Evolutionary conservation across 2,329 filamentous ascomycete genomes (phyloP), one percentile per base, ranked within the genome.

Genomic region (Fusarium sp.): DNA sequence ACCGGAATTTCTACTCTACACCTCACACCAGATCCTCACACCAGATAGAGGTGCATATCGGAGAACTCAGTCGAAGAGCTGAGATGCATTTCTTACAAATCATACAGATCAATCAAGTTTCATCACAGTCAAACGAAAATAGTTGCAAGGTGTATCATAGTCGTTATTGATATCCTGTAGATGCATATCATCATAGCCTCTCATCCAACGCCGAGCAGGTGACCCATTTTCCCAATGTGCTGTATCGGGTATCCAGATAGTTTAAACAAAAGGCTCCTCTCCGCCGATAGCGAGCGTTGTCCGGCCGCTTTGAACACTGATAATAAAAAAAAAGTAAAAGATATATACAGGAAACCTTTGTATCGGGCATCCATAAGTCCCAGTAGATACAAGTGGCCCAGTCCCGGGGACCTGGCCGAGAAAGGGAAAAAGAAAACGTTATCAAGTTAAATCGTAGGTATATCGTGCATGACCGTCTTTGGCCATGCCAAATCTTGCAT

Each of bases 161-260:
- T 75, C 73, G 61, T 75, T 44, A 74, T 73, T 75, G 67, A 74
- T 74, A 69, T 66, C 61, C 69, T 67, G 55, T 66, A 62, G 59
- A 67, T 60, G 64, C 59, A 61, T 72, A 59, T 73, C 65, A 73
- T 75, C 68, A 73, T 75, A 63, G 59, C 65, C 68, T 70, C 58
- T 72, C 67, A 67, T 63, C 66, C 69, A 75, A 77, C 74, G 72
- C 73, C 77, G 51, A 73, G 70, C 62, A 68, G 62, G 59, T 70
- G 58, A 66, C 61, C 68, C 70, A 66, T 57, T 58, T 62, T 74
- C 68, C 72, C 71, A 72, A 72, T 76, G 71, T 74, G 65, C 69
- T 74, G 67, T 69, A 72, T 73, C 70, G 77, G 76, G 76, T 78
- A 79, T 79, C 74, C 75, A 75, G 75, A 70, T 67, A 70, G 70